Evolutionary conservation across 192 early-diverging fungal species (phyloP).

Genomic region (Podila epicladia): DNA sequence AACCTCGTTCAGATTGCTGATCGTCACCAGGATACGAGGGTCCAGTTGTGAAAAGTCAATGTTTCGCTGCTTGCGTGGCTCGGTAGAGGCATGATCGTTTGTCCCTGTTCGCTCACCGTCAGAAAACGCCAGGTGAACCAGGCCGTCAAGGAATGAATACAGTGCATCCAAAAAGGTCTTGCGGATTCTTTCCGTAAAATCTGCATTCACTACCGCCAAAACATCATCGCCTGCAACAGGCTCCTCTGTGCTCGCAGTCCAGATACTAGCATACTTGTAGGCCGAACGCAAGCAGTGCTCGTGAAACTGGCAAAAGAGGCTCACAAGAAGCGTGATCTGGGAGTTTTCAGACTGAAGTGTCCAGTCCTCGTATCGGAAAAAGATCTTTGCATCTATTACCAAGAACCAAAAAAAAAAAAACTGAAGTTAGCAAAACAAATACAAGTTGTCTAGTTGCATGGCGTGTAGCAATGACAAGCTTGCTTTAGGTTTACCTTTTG

Average conservation of each 20-base stretch:
- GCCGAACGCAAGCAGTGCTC: slow-evolving; percentile 72
- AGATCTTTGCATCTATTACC: slow-evolving; percentile 71
- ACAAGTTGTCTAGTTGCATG: not conserved
- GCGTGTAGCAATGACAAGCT: not conserved
- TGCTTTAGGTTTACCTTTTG: slow-evolving; percentile 66
- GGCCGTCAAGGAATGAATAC: slow-evolving; percentile 83
- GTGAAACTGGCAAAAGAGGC: slow-evolving; percentile 74
- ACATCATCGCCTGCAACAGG: slow-evolving; percentile 17
- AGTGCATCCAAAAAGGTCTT: slow-evolving; percentile 75
- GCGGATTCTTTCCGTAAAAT: slow-evolving; percentile 66
- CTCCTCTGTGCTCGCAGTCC: slow-evolving; percentile 54
- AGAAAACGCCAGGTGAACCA: slow-evolving; percentile 74
- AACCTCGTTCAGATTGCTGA: slow-evolving; percentile 86
- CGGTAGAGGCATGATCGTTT: slow-evolving; percentile 28
- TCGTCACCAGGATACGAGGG: slow-evolving; percentile 78
- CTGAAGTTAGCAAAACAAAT: not conserved
- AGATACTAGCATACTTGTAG: slow-evolving; percentile 64
- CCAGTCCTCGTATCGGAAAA: slow-evolving; percentile 81
- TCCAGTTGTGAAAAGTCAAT: slow-evolving; percentile 58
- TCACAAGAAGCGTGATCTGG: slow-evolving; percentile 71
- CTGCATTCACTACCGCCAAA: slow-evolving; percentile 56
- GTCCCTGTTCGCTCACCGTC: slow-evolving; percentile 50
- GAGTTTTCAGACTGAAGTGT: slow-evolving; percentile 65
- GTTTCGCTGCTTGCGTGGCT: slow-evolving; percentile 15
- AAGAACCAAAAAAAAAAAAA: slow-evolving; percentile 8